Evolutionary conservation across 805 yeast genomes (phyloP), one percentile per base, ranked within the genome.

Genomic region (Hanseniaspora thailandica): DNA sequence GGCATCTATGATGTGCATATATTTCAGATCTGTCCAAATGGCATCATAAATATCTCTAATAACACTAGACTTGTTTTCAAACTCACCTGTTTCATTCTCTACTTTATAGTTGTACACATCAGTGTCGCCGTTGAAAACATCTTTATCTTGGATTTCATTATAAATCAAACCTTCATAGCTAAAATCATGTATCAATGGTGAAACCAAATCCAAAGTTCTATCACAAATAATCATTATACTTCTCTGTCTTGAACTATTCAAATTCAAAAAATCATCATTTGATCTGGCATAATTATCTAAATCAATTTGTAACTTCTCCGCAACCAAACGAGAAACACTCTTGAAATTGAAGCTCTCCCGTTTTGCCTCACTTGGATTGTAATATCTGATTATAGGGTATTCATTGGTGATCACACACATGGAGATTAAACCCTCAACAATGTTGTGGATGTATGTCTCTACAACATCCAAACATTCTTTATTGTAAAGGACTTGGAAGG

Each of bases 91-190:
- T 63, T 78, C 86, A 62, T 71, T 78, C 60, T 77, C 84, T 7
- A 77, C 74, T 44, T 69, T 63, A 61, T 81, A 85, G 31, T 63
- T 69, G 63, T 77, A 82, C n/a, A 63, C 62, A 58, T 74, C 70
- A 51, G 70, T 66, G 65, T 67, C 69, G 60, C 63, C 58, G 43
- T 74, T 69, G n/a, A 68, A 62, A 35, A 70, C 76, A 30, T 69
- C 69, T 43, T 43, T 43, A 12, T 50, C 30, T 20, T 45, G 45
- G 1, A 75, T 74, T 26, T 83, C 67, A 65, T 90, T 98, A 69
- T 83, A 82, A 19, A 89, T 84, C 85, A 89, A 81, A 4, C 97
- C 89, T 67, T 90, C 95, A 66, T 89, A 93, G 23, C 83, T 78
- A 66, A 89, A 86, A 64, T 87, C 96, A 66, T 93, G 97, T 52